Evolutionary conservation across 2,329 filamentous ascomycete genomes (phyloP).

Genomic region (Aspergillus pseudoglaucus): DNA sequence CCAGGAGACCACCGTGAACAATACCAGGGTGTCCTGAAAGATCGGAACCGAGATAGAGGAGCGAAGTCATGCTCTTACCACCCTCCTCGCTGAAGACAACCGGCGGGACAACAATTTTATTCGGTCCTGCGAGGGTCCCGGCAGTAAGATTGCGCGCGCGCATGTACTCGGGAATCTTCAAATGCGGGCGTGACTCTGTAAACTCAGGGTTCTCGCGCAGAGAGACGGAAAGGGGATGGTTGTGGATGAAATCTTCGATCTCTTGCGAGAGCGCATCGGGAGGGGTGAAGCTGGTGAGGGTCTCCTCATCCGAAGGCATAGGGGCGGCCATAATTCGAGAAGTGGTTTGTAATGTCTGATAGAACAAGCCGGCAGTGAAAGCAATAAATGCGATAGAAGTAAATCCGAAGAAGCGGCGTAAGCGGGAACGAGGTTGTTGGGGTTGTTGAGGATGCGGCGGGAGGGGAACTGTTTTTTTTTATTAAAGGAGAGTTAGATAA

Average conservation of each 20-base stretch:
- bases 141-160: slow-evolving; percentile 72
- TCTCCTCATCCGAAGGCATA: slow-evolving; percentile 64
- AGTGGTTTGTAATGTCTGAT: slow-evolving; percentile 19
- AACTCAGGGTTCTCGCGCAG: slow-evolving; percentile 62
- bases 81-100: slow-evolving; percentile 66
- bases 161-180: slow-evolving; percentile 71
- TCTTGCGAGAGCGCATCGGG: slow-evolving; percentile 47
- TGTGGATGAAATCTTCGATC: slow-evolving; percentile 68
- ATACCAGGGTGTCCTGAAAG: slow-evolving; percentile 88
- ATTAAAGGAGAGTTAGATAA: background rate
- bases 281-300: slow-evolving; percentile 59
- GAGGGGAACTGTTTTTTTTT: background rate
- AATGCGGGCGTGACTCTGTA: slow-evolving; percentile 72
- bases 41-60: slow-evolving; percentile 70
- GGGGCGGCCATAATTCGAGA: slow-evolving; percentile 29
- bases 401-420: slow-evolving; percentile 32
- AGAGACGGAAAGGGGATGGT: slow-evolving; percentile 64
- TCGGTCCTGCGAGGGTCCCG: slow-evolving; percentile 67
- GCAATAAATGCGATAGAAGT: slow-evolving; percentile 29
- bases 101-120: slow-evolving; percentile 74
- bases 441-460: slow-evolving; percentile 6
- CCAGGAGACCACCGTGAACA: slow-evolving; percentile 81
- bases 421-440: slow-evolving; percentile 18
- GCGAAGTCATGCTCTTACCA: slow-evolving; percentile 62
- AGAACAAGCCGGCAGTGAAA: slow-evolving; percentile 24